Conservation (phyloP, 1,284 basidiomycete genomes). For the Leccinum fallax region DNA sequence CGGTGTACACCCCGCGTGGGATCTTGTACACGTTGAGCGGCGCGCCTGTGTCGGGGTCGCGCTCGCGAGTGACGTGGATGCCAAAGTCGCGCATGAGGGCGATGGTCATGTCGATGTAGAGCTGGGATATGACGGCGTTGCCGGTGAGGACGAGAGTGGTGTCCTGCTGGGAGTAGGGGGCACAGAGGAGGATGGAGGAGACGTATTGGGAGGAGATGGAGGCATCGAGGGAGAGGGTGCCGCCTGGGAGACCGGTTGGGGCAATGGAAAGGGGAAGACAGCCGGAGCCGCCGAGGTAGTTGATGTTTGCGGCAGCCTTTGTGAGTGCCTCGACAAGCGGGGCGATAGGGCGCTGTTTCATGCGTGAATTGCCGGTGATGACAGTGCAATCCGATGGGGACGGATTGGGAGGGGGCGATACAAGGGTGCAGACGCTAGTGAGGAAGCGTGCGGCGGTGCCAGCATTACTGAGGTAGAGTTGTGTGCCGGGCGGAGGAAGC, state of each 20-base stretch:
- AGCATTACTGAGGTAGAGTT: slow-evolving; percentile 96
- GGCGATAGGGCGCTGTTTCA: slow-evolving; percentile 97
- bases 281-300: slow-evolving; percentile 79
- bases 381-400: slow-evolving; percentile 54
- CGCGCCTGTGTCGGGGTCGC: slow-evolving; percentile 64
- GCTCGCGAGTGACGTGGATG: slow-evolving; percentile 72
- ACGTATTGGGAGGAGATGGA: slow-evolving; percentile 98
- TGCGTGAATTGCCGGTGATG: slow-evolving; percentile 96
- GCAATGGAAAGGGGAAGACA: slow-evolving; percentile 90
- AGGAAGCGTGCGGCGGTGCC: slow-evolving; percentile 98
- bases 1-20: slow-evolving; percentile 79
- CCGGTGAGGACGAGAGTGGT: slow-evolving; percentile 84
- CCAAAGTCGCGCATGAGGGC: slow-evolving; percentile 98
- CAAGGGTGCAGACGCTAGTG: slow-evolving; percentile 92
- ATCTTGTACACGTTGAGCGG: slow-evolving; percentile 86
- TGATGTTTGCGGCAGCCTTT: slow-evolving; percentile 80
- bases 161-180: slow-evolving; percentile 86
- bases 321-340: slow-evolving; percentile 93
- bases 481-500: slow-evolving; percentile 80
- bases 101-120: slow-evolving; percentile 99
- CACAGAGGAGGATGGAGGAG: slow-evolving; percentile 93
- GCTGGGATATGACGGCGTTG: slow-evolving; percentile 87
- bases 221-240: slow-evolving; percentile 86
- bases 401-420: slow-evolving; percentile 50
- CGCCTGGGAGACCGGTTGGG: slow-evolving; percentile 84